Evolutionary conservation across 176 grass and related monocot genomes (phyloP).

Genomic region (Secale cereale): DNA sequence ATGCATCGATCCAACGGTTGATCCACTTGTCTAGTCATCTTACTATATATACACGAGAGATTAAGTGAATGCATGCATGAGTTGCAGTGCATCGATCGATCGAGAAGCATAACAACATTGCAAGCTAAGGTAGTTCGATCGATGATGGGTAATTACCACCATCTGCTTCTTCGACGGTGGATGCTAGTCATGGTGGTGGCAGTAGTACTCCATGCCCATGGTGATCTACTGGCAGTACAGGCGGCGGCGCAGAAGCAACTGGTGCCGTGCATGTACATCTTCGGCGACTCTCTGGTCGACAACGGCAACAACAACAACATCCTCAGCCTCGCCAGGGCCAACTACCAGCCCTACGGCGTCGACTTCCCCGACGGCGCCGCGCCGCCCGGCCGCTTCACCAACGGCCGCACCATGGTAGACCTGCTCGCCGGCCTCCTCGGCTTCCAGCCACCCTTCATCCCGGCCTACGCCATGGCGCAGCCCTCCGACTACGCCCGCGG

Average conservation of each 20-base stretch:
- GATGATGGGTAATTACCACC: not conserved
- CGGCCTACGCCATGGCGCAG: constrained; percentile 55
- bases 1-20: not conserved
- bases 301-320: constrained; percentile 96
- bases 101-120: not conserved
- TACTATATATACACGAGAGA: not conserved
- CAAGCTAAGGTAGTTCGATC: not conserved
- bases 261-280: constrained; percentile 84
- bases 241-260: not conserved
- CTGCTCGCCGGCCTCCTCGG: constrained; percentile 49
- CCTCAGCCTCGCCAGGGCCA: constrained; percentile 71
- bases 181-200: not conserved
- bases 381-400: constrained; percentile 78
- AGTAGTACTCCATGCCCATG: not conserved
- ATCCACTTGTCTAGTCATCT: not conserved
- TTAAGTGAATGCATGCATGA: not conserved
- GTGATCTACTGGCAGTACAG: not conserved
- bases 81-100: not conserved
- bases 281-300: constrained; percentile 89
- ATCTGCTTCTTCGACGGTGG: not conserved
- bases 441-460: constrained; percentile 55
- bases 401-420: constrained; percentile 88
- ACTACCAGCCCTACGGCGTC: constrained; percentile 84
- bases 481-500: constrained; percentile 34
- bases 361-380: constrained; percentile 71